Conservation (phyloP, 169 alveolate species). For the Cryptosporidium ubiquitum region DNA sequence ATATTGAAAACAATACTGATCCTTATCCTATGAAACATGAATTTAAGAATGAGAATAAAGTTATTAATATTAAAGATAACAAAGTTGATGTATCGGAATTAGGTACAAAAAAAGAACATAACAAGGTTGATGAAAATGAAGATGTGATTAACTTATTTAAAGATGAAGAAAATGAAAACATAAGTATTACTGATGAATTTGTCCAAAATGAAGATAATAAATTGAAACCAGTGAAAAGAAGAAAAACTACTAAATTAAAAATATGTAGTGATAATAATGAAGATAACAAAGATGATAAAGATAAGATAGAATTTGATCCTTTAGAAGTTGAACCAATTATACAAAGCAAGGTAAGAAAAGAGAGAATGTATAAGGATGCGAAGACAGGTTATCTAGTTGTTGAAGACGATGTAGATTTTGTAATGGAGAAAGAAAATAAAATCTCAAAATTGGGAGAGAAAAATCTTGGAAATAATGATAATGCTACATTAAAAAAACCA, state of each 20-base stretch:
- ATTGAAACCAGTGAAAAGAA: background rate
- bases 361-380: slow-evolving; percentile 39
- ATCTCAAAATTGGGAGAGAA: background rate
- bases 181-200: background rate
- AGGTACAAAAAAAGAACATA: background rate
- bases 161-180: slow-evolving; percentile 21
- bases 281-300: background rate
- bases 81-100: background rate
- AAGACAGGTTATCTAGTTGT: slow-evolving; percentile 59
- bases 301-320: slow-evolving; percentile 36
- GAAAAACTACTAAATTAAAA: background rate
- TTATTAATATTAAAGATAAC: background rate
- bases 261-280: background rate
- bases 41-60: background rate
- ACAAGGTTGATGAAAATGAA: background rate
- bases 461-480: background rate
- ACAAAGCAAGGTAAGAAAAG: slow-evolving; percentile 10
- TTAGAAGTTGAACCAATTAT: slow-evolving; percentile 32
- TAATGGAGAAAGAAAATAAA: slow-evolving; percentile 26
- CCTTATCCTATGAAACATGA: slow-evolving; percentile 29
- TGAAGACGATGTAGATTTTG: slow-evolving; percentile 59
- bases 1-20: slow-evolving; percentile 15
- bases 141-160: slow-evolving; percentile 17
- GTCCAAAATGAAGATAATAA: background rate
- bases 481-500: background rate